Conservation (phyloP, 192 early-diverging fungal genomes). For the Helicostylum pulchrum region DNA sequence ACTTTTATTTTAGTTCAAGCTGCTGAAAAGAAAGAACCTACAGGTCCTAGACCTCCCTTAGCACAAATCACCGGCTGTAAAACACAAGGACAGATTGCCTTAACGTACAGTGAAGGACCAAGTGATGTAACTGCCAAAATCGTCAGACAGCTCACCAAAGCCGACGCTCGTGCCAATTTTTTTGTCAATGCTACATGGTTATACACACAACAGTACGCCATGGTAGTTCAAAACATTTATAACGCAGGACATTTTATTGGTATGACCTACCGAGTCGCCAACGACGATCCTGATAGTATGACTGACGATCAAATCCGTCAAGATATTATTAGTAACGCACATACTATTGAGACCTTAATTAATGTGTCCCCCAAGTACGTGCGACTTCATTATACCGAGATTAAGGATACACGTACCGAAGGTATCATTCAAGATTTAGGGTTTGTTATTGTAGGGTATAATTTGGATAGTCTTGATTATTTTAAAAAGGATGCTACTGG, state of each 20-base stretch:
- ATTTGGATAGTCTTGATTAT: constrained; percentile 48
- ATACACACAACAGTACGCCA: constrained; percentile 52
- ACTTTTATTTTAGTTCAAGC: no score
- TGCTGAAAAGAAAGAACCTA: no score
- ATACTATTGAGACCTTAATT: constrained; percentile 40
- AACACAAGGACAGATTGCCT: constrained; percentile 38
- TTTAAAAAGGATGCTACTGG: constrained; percentile 25
- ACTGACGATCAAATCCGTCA: constrained; percentile 37
- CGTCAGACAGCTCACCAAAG: constrained; percentile 44
- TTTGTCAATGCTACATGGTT: constrained; percentile 53
- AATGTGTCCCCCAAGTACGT: constrained; percentile 49
- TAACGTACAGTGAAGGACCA: constrained; percentile 47
- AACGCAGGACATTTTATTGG: constrained; percentile 50
- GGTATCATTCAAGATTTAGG: constrained; percentile 40
- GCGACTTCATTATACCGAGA: constrained; percentile 40
- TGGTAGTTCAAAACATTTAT: constrained; percentile 47
- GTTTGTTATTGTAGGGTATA: constrained; percentile 47
- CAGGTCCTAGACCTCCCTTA: no score
- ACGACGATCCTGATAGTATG: constrained; percentile 41
- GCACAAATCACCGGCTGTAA: constrained; percentile 27
- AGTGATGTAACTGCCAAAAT: constrained; percentile 50
- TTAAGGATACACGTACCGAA: constrained; percentile 39
- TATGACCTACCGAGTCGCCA: constrained; percentile 50
- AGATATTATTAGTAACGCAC: constrained; percentile 45
- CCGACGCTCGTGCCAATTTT: constrained; percentile 46